These are phyloP conservation scores for Aspergillus viridinutans DNA, from an alignment of 2,329 filamentous ascomycete species.

Conservation along the genomic window DNA sequence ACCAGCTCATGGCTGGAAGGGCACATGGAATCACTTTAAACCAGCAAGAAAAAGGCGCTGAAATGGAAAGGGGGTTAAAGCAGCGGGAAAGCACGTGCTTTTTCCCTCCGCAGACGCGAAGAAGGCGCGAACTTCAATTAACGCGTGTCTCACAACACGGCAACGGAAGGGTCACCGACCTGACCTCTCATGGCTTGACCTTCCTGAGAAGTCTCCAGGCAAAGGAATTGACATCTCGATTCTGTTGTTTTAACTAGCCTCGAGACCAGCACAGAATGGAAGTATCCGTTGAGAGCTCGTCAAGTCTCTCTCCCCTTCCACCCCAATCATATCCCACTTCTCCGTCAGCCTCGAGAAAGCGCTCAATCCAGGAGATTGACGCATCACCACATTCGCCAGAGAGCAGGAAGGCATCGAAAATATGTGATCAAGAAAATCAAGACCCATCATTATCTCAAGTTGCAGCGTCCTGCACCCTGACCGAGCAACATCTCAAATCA, in stretches of 20 bases:
- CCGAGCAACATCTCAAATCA: neutral
- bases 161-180: neutral
- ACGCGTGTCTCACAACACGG: slow-evolving; percentile 11
- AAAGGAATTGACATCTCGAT: neutral
- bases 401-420: slow-evolving; percentile 4
- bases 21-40: neutral
- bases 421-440: slow-evolving; percentile 13
- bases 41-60: neutral
- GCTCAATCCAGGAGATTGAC: slow-evolving; percentile 27
- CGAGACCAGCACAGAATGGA: slow-evolving; percentile 4
- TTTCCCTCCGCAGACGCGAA: slow-evolving; percentile 8
- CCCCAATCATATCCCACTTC: slow-evolving; percentile 13
- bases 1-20: neutral
- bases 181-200: neutral
- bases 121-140: slow-evolving; percentile 15
- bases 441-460: neutral
- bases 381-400: slow-evolving; percentile 5
- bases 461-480: neutral
- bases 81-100: slow-evolving; percentile 5
- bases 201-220: neutral
- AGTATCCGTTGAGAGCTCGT: slow-evolving; percentile 18
- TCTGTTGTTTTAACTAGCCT: neutral
- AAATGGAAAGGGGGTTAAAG: neutral
- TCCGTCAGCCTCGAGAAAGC: slow-evolving; percentile 22
- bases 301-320: slow-evolving; percentile 18